A percentile compares a stretch with the other conserved stretches of the same genome.
Evolutionary conservation across 441 rosid species (phyloP).

Genomic region (Brassica hybrid): DNA sequence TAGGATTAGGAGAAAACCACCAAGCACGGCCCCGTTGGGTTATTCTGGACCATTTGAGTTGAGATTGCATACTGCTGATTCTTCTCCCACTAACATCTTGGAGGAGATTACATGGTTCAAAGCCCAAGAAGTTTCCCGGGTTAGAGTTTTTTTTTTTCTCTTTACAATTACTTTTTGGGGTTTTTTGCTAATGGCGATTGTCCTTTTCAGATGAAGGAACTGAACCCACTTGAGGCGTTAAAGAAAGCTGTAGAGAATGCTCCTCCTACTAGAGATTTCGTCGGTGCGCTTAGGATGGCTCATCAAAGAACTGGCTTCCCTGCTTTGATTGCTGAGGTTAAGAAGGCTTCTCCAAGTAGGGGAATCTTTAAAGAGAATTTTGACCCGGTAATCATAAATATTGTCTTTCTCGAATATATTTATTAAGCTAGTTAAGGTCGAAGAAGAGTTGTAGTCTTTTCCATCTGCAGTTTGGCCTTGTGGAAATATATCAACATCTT

Average conservation of each 20-base stretch:
- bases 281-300: constrained; percentile 81
- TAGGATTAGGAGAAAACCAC: constrained; percentile 74
- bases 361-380: constrained; percentile 86
- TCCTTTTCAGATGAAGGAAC: constrained; percentile 64
- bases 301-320: constrained; percentile 74
- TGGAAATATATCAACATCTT: constrained; percentile 5
- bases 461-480: constrained; percentile 7
- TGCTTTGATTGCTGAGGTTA: constrained; percentile 94
- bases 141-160: constrained; percentile 26
- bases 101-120: constrained; percentile 95
- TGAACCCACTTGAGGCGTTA: constrained; percentile 52
- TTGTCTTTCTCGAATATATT: background rate
- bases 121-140: constrained; percentile 71
- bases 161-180: background rate
- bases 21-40: constrained; percentile 75
- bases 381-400: constrained; percentile 57
- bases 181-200: constrained; percentile 13
- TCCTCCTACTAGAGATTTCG: constrained; percentile 75
- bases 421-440: background rate
- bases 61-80: constrained; percentile 55
- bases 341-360: constrained; percentile 97
- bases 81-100: constrained; percentile 78
- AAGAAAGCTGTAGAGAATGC: constrained; percentile 63
- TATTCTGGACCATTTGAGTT: constrained; percentile 91
- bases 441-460: constrained; percentile 14